Conservation (phyloP, 148 eudicot species). For the Beta vulgaris region DNA sequence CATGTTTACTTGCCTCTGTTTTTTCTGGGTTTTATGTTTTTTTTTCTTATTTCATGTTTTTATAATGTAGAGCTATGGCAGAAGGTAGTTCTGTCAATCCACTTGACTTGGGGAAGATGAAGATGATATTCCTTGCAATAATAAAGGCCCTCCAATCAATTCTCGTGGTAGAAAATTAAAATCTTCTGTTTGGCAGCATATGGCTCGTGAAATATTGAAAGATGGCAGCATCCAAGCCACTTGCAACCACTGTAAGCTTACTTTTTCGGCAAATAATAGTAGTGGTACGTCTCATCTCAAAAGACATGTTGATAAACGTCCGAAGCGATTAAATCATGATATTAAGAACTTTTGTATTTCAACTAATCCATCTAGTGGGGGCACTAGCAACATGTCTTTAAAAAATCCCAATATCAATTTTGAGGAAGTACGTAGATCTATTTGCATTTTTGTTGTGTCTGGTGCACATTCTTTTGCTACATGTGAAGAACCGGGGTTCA, state of each 20-base stretch:
- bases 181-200: not conserved
- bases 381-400: not conserved
- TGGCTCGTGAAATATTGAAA: not conserved
- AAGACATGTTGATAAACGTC: not conserved
- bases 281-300: conserved; percentile 11
- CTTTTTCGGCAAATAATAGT: not conserved
- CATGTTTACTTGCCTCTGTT: too few species aligned
- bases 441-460: not conserved
- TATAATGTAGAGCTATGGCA: not conserved
- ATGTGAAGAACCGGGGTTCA: too few species aligned
- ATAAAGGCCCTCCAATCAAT: not conserved
- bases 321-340: not conserved
- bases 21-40: too few species aligned
- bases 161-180: not conserved
- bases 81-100: not conserved
- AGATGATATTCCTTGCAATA: not conserved
- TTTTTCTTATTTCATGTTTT: not conserved
- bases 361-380: not conserved
- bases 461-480: conserved; percentile 12
- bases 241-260: not conserved
- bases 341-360: conserved; percentile 1
- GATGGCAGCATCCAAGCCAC: not conserved
- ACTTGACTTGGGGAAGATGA: not conserved
- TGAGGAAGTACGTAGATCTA: conserved; percentile 10
- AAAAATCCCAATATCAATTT: not conserved